Base-by-base conservation (phyloP, 2,329 filamentous ascomycete genomes). In the Verticillium klebahnii region DNA sequence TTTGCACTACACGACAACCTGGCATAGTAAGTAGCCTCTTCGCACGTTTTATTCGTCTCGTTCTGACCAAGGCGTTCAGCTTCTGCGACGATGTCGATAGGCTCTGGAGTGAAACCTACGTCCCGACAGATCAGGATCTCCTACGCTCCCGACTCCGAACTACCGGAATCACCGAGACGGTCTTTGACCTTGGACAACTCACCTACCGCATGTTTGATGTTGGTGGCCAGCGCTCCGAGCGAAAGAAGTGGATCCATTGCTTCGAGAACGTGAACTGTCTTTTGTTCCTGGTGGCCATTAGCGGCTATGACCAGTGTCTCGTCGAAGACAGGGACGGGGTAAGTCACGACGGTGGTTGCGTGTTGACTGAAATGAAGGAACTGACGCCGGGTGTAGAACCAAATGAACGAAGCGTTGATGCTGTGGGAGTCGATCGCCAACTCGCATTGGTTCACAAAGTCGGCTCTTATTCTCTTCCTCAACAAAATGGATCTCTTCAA, bases 151-250 rank as follows among this genome's bases (percentile, higher is more conserved):
- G 94, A 74, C 78, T 98, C 75, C 86, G 93, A 70, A 98, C 94
- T 19, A 98, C 95, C 2, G 94, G 94, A 69, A 98, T 98, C 69
- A 97, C 92, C 58, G 94, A 98, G 76, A 97, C 93, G 2, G 85
- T 94, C 65, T 98, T 98, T 75, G 92, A 96, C 74, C 84, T 96
- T 15, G 93, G 93, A 64, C 89, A 94, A 71, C 85, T 97, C 69
- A 96, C 93, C 66, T 97, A 97, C 78, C 90, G 93, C 70, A 97
- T 98, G 93, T 96, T 96, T 76, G 93, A 97, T 71, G 93, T 96
- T 56, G 93, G 93, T 73, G 93, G 93, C 62, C 93, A 97, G 74
- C 84, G 93, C 69, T 96, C 93, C 32, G 93, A 97, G 77, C 89
- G 93, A 65, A 96, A 96, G 84, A 97, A 97, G 81, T 97, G 93